phyloP scores from a whole-genome alignment of 805 yeast species.

The Lachancea dasiensis region DNA sequence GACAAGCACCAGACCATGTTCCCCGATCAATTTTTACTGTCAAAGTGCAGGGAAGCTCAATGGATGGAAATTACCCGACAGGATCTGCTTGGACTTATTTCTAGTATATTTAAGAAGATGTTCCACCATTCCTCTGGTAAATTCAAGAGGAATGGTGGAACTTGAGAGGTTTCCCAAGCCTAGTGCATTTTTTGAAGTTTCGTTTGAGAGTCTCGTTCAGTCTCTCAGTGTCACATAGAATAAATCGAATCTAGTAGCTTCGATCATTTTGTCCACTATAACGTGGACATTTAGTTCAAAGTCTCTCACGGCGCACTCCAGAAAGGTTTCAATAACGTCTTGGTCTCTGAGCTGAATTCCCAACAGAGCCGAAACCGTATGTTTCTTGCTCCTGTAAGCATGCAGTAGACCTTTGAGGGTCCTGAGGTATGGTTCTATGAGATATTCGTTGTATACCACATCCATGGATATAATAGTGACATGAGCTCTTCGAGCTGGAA shows the following conservation, averaged over 20 bases:
- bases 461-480: conserved; percentile 31
- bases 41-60: no score
- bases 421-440: conserved; percentile 28
- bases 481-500: conserved; percentile 2
- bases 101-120: no score
- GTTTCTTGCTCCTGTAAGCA: conserved; percentile 7
- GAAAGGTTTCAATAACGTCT: conserved; percentile 24
- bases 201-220: no score
- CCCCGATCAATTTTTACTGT: no score
- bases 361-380: conserved; percentile 15
- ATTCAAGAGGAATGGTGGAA: no score
- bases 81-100: no score
- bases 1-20: no score
- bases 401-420: conserved; percentile 18
- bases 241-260: conserved; percentile 21
- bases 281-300: conserved; percentile 17
- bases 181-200: no score
- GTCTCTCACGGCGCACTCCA: conserved; percentile 24
- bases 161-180: no score
- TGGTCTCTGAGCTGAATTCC: conserved; percentile 33
- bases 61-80: no score
- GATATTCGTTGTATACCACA: conserved; percentile 32
- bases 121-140: no score
- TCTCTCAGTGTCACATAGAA: conserved; percentile 14
- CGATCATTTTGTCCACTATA: conserved; percentile 15